Evolutionary conservation across 192 early-diverging fungal genomes (phyloP).

Genomic region (Linnemannia hyalina): DNA sequence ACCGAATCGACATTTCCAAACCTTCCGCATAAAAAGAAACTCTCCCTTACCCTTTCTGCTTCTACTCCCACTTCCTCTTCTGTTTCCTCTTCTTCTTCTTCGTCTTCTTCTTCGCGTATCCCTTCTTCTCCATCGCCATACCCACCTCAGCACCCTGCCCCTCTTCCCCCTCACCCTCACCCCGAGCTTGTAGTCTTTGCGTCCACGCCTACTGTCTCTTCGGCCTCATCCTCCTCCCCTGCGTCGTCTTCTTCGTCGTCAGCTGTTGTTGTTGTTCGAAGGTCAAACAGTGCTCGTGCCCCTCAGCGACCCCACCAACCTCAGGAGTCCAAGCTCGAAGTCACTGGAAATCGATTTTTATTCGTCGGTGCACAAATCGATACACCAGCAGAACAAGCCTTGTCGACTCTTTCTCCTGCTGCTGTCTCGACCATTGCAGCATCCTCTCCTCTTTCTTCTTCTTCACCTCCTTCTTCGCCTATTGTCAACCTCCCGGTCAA

Average conservation of each 20-base stretch:
- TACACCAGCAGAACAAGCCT: neutral
- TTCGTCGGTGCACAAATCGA: neutral
- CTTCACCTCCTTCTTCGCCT: neutral
- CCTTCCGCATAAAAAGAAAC: neutral
- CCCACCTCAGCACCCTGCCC: neutral
- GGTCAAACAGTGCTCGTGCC: constrained; percentile 4
- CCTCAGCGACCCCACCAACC: neutral
- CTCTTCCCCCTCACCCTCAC: neutral
- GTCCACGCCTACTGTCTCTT: neutral
- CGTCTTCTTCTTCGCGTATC: neutral
- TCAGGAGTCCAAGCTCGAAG: constrained; percentile 15
- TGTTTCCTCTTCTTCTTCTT: neutral
- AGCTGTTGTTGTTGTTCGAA: neutral
- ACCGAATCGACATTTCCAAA: neutral
- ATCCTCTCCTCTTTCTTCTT: neutral
- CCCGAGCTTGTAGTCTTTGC: neutral
- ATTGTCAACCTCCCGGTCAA: neutral
- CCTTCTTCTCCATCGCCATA: neutral
- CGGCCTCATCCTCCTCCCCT: neutral
- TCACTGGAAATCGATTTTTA: constrained; percentile 10
- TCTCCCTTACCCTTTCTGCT: neutral
- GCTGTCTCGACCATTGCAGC: neutral
- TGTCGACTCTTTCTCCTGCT: neutral
- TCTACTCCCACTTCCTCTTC: neutral
- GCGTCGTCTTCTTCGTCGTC: neutral